Percentiles rank a stretch among this genome's conserved stretches.
These are phyloP conservation scores for Chaetoceros tenuissimus DNA, from an alignment of 108 stramenopile genomes.

Conservation along the genomic window DNA sequence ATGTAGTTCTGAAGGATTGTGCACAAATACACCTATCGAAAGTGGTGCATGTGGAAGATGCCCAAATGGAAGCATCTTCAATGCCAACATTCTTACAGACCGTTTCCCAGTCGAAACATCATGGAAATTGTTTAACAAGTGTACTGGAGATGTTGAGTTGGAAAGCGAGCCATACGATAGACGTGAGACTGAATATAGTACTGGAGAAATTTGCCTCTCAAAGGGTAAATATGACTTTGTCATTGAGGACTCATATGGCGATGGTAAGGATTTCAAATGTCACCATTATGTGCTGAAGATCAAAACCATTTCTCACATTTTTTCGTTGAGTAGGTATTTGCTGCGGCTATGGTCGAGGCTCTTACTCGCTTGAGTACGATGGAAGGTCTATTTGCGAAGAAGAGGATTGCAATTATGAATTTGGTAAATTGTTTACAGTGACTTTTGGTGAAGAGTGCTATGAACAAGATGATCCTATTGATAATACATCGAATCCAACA, in stretches of 20 bases:
- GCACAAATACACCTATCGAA: background rate
- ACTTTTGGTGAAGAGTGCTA: background rate
- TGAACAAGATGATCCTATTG: too few species aligned
- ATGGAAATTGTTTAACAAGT: background rate
- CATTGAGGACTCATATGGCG: conserved; percentile 30
- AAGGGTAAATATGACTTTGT: conserved; percentile 14
- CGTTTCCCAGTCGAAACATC: background rate
- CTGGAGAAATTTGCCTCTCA: background rate
- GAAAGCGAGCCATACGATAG: background rate
- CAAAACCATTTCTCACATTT: too few species aligned
- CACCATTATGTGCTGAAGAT: too few species aligned
- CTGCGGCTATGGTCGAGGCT: conserved; percentile 20
- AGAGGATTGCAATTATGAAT: background rate
- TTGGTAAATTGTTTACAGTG: background rate
- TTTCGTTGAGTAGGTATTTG: too few species aligned
- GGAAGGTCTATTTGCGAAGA: background rate
- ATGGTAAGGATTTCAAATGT: too few species aligned
- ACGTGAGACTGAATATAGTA: background rate
- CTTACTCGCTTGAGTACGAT: conserved; percentile 5
- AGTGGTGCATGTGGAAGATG: background rate
- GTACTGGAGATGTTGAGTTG: background rate
- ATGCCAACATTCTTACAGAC: background rate
- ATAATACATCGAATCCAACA: too few species aligned
- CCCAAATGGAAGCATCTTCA: background rate
- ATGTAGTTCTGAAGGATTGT: background rate